phyloP scores from a whole-genome alignment of 352 stramenopile species.

The Thraustochytrium sp. region DNA sequence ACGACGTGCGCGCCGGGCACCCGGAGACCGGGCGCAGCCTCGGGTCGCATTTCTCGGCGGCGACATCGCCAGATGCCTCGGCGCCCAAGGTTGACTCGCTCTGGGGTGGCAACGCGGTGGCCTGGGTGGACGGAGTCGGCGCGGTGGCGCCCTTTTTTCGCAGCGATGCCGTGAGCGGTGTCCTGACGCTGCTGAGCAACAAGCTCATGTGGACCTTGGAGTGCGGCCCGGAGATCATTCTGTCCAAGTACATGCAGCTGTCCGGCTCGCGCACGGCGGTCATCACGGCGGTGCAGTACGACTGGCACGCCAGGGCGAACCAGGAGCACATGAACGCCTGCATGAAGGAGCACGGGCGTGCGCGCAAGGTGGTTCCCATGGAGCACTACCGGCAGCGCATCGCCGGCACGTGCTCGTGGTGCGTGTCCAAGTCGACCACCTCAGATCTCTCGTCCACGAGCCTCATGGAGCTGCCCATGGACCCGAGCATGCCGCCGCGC shows the following conservation, averaged over 20 bases:
- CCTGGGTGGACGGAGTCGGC: neutral
- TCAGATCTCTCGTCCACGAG: neutral
- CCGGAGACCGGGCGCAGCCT: neutral
- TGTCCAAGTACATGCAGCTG: neutral
- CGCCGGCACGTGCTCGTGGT: neutral
- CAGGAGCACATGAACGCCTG: conserved; percentile 7
- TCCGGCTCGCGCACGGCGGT: neutral
- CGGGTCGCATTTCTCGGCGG: neutral
- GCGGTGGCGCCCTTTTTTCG: conserved; percentile 1
- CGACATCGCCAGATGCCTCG: neutral
- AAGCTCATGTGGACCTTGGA: neutral
- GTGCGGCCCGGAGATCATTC: neutral
- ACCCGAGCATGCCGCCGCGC: neutral
- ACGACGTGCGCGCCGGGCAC: neutral
- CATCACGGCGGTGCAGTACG: neutral
- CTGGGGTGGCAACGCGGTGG: neutral
- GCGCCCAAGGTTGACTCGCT: neutral
- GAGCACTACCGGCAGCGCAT: neutral
- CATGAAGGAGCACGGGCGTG: neutral
- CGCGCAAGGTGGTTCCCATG: neutral
- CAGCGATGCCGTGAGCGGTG: neutral
- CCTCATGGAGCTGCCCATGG: neutral
- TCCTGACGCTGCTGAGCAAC: neutral
- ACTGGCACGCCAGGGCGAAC: neutral
- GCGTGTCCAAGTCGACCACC: neutral